Conservation (phyloP, 176 grass and related monocot species). For the Sorghum bicolor region Sorghum_bicolor_NCBIv3 NC_012875.2:45036501-45037000, state of each 20-base stretch:
- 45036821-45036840: constrained; percentile 58
- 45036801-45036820: constrained; percentile 47
- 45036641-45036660: constrained; percentile 93
- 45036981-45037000: background rate
- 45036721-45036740: constrained; percentile 70
- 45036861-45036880: constrained; percentile 87
- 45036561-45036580: too few relatives aligned
- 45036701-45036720: constrained; percentile 75
- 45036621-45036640: background rate
- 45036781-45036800: constrained; percentile 18
- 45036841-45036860: constrained; percentile 78
- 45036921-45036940: constrained; percentile 49
- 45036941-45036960: constrained; percentile 56
- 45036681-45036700: constrained; percentile 47
- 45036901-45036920: constrained; percentile 58
- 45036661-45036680: constrained; percentile 74
- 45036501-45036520: too few relatives aligned
- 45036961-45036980: background rate
- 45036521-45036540: too few relatives aligned
- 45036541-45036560: too few relatives aligned
- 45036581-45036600: too few relatives aligned
- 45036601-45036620: too few relatives aligned
- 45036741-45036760: constrained; percentile 44
- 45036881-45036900: constrained; percentile 52
- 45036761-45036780: constrained; percentile 29